Percentiles rank a stretch among this genome's conserved stretches.
Evolutionary conservation across 2,329 filamentous ascomycete genomes (phyloP).

Genomic region (Aspergillus uvarum): DNA sequence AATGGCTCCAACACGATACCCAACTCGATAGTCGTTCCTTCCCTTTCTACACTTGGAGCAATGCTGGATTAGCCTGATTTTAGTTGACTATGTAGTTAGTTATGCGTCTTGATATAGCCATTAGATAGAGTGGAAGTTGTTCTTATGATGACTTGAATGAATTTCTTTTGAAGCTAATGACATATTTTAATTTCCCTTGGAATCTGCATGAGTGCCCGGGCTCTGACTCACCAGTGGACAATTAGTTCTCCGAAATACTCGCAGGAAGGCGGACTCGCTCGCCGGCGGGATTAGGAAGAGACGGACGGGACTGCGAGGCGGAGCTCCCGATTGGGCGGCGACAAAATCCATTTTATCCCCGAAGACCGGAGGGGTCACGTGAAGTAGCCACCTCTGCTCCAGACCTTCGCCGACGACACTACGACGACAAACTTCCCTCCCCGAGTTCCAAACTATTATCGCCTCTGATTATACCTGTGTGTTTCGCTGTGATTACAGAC

Average conservation of each 20-base stretch:
- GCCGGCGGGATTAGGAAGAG: background rate
- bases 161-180: background rate
- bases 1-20: background rate
- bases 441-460: background rate
- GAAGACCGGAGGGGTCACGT: slow-evolving; percentile 5
- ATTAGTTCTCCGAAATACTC: background rate
- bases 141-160: background rate
- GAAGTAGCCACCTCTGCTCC: slow-evolving; percentile 8
- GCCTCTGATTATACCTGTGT: background rate
- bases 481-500: background rate
- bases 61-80: background rate
- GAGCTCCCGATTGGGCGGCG: slow-evolving; percentile 5
- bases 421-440: slow-evolving; percentile 1
- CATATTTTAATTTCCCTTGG: background rate
- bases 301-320: background rate
- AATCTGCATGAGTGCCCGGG: background rate
- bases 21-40: background rate
- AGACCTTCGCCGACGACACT: slow-evolving; percentile 6
- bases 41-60: background rate
- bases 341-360: slow-evolving; percentile 7
- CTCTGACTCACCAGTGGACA: too few relatives aligned
- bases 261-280: background rate
- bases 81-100: background rate
- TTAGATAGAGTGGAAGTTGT: background rate
- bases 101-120: background rate